Base-by-base conservation (phyloP, 2,329 filamentous ascomycete species). In the Aspergillus vadensis region DNA sequence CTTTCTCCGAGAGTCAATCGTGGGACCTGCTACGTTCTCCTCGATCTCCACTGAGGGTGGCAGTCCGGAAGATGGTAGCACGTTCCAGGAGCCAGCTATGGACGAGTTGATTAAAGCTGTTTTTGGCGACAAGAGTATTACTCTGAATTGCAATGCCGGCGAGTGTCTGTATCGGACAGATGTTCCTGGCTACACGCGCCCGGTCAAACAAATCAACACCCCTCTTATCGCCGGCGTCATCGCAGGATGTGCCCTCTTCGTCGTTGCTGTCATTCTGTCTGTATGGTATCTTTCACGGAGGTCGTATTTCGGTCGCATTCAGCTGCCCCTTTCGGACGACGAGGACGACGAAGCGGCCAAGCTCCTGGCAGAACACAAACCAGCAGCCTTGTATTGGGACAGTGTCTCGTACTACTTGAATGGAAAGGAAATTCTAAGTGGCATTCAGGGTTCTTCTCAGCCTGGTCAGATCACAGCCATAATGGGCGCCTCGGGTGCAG, bases 401-500 rank as follows among this genome's bases (percentile, higher is more conserved):
- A 89, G 96, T 61, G 90, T 99, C 3, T 87, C 88, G 0, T 99
- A 99, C 73, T 83, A 85, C 21, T 83, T 99, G 39, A 96, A 96
- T 65, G 92, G 92, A 41, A 97, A 91, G 77, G 84, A 90, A 55
- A 97, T 99, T 50, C 82, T 99, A 2, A 84, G 85, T 15, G 86
- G 85, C 14, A 89, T 99, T 36, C 88, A 89, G 65, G 95, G 95
- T 50, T 88, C 92, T 44, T 93, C 94, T n/a, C 90, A 90, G 67
- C 92, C 94, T 2, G 96, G 96, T n/a, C 92, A 99, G 74, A 86
- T 98, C 7, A 91, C 94, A 66, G 95, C 95, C 8, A 96, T 99
- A 70, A 99, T 99, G 94, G 95, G 95, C 59, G 94, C 95, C 7
- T 99, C 95, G 0, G 95, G 95, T 30, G 96, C 95, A 44, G 95